Evolutionary conservation across 441 rosid species (phyloP).

Genomic region (Manihot esculenta): DNA sequence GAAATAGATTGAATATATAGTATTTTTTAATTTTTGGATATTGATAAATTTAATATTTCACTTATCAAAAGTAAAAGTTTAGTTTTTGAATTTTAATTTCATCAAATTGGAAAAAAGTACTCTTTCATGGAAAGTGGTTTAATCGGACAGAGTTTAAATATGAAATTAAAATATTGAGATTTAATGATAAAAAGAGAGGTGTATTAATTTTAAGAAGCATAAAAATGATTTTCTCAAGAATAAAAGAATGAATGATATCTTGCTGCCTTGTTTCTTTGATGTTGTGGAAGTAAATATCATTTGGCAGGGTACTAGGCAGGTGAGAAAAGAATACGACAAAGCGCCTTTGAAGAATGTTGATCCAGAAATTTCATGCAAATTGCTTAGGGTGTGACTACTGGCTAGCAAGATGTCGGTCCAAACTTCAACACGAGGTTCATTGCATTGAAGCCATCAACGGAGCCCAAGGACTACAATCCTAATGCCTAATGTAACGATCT

Average conservation of each 20-base stretch:
- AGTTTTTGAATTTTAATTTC: too few species aligned
- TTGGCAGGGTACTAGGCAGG: not conserved
- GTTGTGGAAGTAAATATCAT: not conserved
- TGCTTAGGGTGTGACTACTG: not conserved
- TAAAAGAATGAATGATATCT: not conserved
- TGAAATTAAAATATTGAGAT: too few species aligned
- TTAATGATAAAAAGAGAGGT: too few species aligned
- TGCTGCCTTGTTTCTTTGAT: not conserved
- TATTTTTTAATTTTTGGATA: too few species aligned
- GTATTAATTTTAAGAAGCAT: too few species aligned
- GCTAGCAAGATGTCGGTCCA: not conserved
- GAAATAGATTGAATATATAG: too few species aligned
- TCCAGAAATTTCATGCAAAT: not conserved
- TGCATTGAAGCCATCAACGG: not conserved
- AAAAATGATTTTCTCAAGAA: too few species aligned
- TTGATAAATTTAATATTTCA: too few species aligned
- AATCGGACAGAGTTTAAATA: too few species aligned
- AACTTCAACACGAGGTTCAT: not conserved
- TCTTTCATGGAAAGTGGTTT: too few species aligned
- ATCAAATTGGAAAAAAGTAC: too few species aligned
- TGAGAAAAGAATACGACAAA: not conserved
- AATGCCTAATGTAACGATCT: not conserved
- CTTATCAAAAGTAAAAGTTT: too few species aligned
- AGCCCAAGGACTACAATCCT: not conserved
- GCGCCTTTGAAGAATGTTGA: not conserved